Conservation (phyloP, 2,329 filamentous ascomycete genomes). For the Rhinocladiella mackenziei region DNA sequence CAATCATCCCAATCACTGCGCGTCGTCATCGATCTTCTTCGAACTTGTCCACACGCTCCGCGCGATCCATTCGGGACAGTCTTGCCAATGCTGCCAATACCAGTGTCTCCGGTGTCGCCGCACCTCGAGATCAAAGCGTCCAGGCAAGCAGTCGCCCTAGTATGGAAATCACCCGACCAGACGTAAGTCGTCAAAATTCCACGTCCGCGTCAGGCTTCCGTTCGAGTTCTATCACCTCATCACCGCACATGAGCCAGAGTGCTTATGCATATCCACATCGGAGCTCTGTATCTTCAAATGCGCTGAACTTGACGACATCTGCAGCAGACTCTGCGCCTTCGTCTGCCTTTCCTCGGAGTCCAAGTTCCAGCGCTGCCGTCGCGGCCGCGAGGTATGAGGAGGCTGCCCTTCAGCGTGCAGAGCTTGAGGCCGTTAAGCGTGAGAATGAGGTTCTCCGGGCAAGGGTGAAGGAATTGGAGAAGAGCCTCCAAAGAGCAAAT, state of each 20-base stretch:
- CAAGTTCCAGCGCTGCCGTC: slow-evolving; percentile 32
- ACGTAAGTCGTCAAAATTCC: slow-evolving; percentile 43
- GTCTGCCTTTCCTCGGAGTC: slow-evolving; percentile 27
- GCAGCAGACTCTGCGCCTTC: slow-evolving; percentile 3
- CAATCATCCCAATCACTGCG: slow-evolving; percentile 51
- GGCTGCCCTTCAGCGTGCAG: slow-evolving; percentile 39
- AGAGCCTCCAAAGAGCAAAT: slow-evolving; percentile 21
- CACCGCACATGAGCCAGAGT: slow-evolving; percentile 19
- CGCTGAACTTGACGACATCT: background rate
- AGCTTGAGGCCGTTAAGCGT: slow-evolving; percentile 43
- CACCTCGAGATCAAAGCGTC: slow-evolving; percentile 37
- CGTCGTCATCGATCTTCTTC: slow-evolving; percentile 56
- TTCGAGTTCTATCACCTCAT: slow-evolving; percentile 17
- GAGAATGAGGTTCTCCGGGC: slow-evolving; percentile 46
- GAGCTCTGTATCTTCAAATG: slow-evolving; percentile 20
- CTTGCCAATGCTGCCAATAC: slow-evolving; percentile 27
- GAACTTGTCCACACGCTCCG: slow-evolving; percentile 48
- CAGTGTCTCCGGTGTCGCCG: slow-evolving; percentile 42
- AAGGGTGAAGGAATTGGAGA: slow-evolving; percentile 45
- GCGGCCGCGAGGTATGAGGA: slow-evolving; percentile 42
- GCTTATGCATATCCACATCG: slow-evolving; percentile 20
- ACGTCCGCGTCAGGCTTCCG: slow-evolving; percentile 36
- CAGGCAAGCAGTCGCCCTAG: slow-evolving; percentile 23
- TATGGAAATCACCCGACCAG: slow-evolving; percentile 28
- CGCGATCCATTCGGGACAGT: slow-evolving; percentile 30